These are phyloP conservation scores for Arthrocladium fulminans DNA, from an alignment of 2,329 filamentous ascomycete species.

Conservation along the genomic window DNA sequence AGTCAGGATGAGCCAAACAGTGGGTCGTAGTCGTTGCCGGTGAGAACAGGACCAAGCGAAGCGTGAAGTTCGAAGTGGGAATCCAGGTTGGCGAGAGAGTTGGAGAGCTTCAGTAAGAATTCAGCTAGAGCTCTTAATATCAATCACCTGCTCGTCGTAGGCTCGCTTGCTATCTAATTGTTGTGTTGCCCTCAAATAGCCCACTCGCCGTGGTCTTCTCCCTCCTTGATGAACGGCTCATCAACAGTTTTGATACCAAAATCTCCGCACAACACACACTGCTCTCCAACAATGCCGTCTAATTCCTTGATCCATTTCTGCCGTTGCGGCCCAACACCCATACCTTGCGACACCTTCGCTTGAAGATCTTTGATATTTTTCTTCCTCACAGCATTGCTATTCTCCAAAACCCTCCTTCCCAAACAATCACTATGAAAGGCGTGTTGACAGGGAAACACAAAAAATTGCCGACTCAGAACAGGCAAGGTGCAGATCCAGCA, in stretches of 20 bases:
- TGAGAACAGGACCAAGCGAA: too few relatives aligned
- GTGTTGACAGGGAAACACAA: conserved; percentile 97
- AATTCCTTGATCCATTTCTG: conserved; percentile 80
- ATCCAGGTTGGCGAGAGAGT: too few relatives aligned
- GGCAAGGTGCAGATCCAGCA: conserved; percentile 85
- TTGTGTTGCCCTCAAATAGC: conserved; percentile 42
- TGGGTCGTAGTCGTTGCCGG: too few relatives aligned
- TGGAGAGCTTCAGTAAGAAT: neutral
- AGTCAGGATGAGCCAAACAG: too few relatives aligned
- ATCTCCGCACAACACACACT: conserved; percentile 90
- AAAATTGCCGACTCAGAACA: conserved; percentile 83
- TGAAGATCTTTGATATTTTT: conserved; percentile 80
- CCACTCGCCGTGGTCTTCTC: conserved; percentile 76
- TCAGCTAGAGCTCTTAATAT: neutral
- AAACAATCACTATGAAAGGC: conserved; percentile 95
- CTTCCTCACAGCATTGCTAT: conserved; percentile 64
- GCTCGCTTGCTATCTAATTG: neutral
- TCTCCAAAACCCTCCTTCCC: conserved; percentile 73
- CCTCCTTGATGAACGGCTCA: conserved; percentile 72
- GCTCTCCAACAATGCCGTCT: conserved; percentile 80
- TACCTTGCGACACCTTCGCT: conserved; percentile 67
- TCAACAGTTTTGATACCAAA: conserved; percentile 90
- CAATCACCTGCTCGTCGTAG: neutral
- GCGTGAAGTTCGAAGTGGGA: too few relatives aligned
- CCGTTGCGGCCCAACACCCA: conserved; percentile 60